Conservation (phyloP, 352 stramenopile genomes). For the Phytophthora tentaculata region DNA sequence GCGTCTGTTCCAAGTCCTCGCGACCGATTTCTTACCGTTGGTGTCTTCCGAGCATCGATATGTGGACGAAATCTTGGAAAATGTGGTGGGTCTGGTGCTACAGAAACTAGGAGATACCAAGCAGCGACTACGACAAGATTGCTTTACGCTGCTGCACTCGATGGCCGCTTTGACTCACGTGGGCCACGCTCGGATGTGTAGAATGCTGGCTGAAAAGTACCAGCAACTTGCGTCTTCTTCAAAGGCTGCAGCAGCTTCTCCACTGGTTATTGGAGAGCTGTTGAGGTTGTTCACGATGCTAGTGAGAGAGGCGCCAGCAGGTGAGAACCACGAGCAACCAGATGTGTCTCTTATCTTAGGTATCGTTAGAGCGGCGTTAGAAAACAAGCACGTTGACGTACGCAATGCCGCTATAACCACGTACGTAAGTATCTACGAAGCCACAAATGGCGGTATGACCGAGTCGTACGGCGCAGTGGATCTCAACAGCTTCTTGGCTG, state of each 20-base stretch:
- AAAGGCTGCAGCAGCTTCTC: conserved; percentile 46
- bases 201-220: conserved; percentile 70
- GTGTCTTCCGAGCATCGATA: conserved; percentile 51
- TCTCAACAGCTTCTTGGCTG: conserved; percentile 65
- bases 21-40: conserved; percentile 73
- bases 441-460: conserved; percentile 54
- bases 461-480: conserved; percentile 48
- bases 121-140: conserved; percentile 73
- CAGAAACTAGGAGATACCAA: conserved; percentile 85
- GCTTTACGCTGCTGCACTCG: conserved; percentile 71
- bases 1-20: conserved; percentile 70
- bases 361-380: conserved; percentile 59
- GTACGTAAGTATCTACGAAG: conserved; percentile 77
- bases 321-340: conserved; percentile 22
- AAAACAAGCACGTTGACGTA: conserved; percentile 88
- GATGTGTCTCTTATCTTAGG: conserved; percentile 51
- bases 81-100: conserved; percentile 64
- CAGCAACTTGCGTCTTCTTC: conserved; percentile 43
- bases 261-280: conserved; percentile 59
- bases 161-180: conserved; percentile 64
- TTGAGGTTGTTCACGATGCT: conserved; percentile 75
- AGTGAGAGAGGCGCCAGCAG: conserved; percentile 43
- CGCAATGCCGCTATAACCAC: conserved; percentile 71
- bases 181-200: conserved; percentile 64
- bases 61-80: conserved; percentile 66